Base-by-base conservation (phyloP, 2,329 filamentous ascomycete genomes). In the Pseudomassariella vexata region DNA sequence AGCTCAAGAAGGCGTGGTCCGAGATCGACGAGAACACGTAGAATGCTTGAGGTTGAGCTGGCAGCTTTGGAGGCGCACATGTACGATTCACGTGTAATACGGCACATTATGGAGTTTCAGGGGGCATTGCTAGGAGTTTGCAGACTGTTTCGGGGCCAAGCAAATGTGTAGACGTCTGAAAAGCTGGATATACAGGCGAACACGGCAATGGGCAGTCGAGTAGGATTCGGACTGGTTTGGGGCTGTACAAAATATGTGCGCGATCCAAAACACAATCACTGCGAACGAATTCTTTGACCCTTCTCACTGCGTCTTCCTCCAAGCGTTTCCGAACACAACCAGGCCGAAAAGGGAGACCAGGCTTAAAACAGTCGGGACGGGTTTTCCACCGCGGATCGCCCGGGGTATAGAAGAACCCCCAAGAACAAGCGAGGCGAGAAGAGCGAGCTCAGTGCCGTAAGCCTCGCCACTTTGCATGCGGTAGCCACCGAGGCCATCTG, bases 381-480 rank as follows among this genome's bases (percentile, higher is more conserved):
- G 85, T 73, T 96, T 98, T 47, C 73, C 70, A 24, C 80, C 74
- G 57, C 79, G 85, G 51, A 98, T 79, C 5, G 88, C 92, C 32
- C 92, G 75, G 9, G 92, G 92, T 38, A 96, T 81, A 2, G 85
- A 83, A 24, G 84, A 84, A 14, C 87, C 88, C 24, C 73, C 90
- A 21, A 98, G 73, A 17, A 96, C 65, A n/a, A 87, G 50, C 1
- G 86, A 94, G 5, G 92, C 92, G 25, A 95, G 68, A 8, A 98
- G 72, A n/a, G 83, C 85, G 25, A 95, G 67, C 62, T 96, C 92
- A 46, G 94, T 65, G 41, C 90, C 92, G 57, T 92, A 95, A 3
- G 84, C 57, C 55, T 87, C 73, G 39, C 73, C 68, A 48, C 78
- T 80, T 48, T 82, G 79, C 41, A 95, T 79, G 37, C 89, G 84